Conservation (phyloP, 2,329 filamentous ascomycete genomes). For the Sphaerulina vaccinii region DNA sequence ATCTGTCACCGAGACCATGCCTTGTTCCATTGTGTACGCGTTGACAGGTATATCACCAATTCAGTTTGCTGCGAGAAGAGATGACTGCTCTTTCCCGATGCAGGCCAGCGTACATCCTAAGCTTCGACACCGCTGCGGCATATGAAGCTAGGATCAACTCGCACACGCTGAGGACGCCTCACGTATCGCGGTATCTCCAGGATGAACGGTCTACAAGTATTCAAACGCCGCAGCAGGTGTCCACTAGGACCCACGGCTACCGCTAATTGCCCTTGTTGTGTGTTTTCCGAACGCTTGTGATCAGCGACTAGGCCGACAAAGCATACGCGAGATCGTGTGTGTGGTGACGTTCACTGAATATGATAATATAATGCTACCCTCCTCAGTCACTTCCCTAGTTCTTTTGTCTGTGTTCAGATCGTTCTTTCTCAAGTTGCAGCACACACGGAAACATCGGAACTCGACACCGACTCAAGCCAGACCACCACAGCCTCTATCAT, state of each 20-base stretch:
- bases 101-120: conserved; percentile 12
- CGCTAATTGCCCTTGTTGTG: conserved; percentile 20
- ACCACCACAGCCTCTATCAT: conserved; percentile 17
- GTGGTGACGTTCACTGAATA: conserved; percentile 9
- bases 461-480: no score
- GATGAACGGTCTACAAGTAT: conserved; percentile 14
- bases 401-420: neutral
- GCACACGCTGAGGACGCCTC: conserved; percentile 10
- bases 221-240: conserved; percentile 6
- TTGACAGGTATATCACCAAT: neutral
- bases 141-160: conserved; percentile 4
- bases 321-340: conserved; percentile 15
- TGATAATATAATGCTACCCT: conserved; percentile 19
- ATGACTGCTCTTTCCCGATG: conserved; percentile 13
- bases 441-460: neutral
- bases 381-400: conserved; percentile 4
- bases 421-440: neutral
- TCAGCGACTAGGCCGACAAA: conserved; percentile 9
- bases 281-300: conserved; percentile 14
- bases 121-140: conserved; percentile 3
- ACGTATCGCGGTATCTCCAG: conserved; percentile 14
- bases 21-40: neutral
- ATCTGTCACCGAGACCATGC: neutral
- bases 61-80: conserved; percentile 8
- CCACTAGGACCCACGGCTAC: conserved; percentile 16